Evolutionary conservation across 192 early-diverging fungal genomes (phyloP), one percentile per base, ranked within the genome.

Genomic region (Coemansia brasiliensis): DNA sequence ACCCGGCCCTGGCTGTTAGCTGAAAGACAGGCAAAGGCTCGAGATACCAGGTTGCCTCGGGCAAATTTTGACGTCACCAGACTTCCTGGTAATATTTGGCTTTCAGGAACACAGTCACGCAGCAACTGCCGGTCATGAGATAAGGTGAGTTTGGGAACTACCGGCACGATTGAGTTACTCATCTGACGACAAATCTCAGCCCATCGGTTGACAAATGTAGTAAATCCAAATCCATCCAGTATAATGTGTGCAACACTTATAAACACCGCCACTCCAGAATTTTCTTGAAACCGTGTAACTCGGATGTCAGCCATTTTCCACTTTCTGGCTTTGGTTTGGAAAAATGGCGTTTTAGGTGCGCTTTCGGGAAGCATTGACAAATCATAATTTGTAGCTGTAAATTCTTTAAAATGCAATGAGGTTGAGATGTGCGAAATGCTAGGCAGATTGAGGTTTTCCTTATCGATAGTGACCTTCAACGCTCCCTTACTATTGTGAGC

Each of bases 261-360:
- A 53, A 62, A 58, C n/a, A 69, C 24, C 3, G 53, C 60, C 1
- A 62, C 59, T 0, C 67, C 67, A 26, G 55, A 57, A 50, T 62
- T 62, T 2, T 69, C 59, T 17, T 24, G n/a, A n/a, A 62, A 38
- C 20, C 59, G 20, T 3, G 29, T 25, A 27, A 69, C 20, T 12
- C 39, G 45, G 3, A 62, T 43, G 12, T 50, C 26, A 1, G 15
- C 49, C 7, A 69, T 20, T 17, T 68, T 68, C 17, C n/a, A 15
- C 8, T 42, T 49, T 7, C 39, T 18, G 1, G 35, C 3, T 3
- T 24, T 18, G n/a, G 44, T n/a, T 12, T 13, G 11, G 6, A 48
- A 20, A 17, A 17, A 17, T 10, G 21, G 20, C 18, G 18, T 26
- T 18, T 32, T 48, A 15, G 27, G 2, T 11, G 10, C 38, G 5